phyloP scores from a whole-genome alignment of 2,329 filamentous ascomycete species.

The Colletotrichum tropicale region DNA sequence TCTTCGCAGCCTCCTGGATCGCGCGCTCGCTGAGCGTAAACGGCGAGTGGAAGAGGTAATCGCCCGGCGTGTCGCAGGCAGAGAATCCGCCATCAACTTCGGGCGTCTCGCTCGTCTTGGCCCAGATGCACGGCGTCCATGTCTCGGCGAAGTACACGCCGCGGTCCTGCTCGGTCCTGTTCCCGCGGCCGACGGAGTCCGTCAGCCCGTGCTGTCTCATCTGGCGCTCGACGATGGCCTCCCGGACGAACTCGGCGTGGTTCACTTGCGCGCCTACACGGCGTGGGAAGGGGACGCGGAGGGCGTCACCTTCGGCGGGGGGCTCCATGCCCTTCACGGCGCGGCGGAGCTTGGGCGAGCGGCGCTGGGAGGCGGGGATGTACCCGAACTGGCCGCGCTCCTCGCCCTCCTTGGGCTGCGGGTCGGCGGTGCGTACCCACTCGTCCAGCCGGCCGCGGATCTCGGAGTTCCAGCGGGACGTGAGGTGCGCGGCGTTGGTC shows the following conservation, averaged over 20 bases:
- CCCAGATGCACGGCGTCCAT: constrained; percentile 44
- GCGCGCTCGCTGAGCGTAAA: constrained; percentile 48
- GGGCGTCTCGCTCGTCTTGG: constrained; percentile 16
- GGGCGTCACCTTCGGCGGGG: constrained; percentile 21
- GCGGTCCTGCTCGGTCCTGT: constrained; percentile 27
- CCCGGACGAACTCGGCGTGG: constrained; percentile 42
- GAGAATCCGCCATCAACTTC: not conserved
- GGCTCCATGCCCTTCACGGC: not conserved
- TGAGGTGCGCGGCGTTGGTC: constrained; percentile 57
- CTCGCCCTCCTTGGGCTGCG: constrained; percentile 2
- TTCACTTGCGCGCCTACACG: constrained; percentile 49
- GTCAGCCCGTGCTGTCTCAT: constrained; percentile 44
- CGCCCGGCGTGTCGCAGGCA: constrained; percentile 45
- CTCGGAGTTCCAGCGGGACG: constrained; percentile 52
- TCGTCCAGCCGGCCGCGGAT: constrained; percentile 42
- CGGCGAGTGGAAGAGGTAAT: constrained; percentile 57
- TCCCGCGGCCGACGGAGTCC: constrained; percentile 50
- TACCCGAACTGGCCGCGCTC: constrained; percentile 2
- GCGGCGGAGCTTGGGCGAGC: not conserved
- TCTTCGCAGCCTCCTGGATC: constrained; percentile 11
- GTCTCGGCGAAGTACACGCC: constrained; percentile 45
- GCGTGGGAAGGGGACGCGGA: constrained; percentile 36
- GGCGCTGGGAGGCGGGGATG: not conserved
- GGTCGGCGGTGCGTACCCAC: constrained; percentile 44
- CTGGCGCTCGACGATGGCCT: constrained; percentile 52